Evolutionary conservation across 1,284 basidiomycete genomes (phyloP).

Genomic region (Coniophora puteana): DNA sequence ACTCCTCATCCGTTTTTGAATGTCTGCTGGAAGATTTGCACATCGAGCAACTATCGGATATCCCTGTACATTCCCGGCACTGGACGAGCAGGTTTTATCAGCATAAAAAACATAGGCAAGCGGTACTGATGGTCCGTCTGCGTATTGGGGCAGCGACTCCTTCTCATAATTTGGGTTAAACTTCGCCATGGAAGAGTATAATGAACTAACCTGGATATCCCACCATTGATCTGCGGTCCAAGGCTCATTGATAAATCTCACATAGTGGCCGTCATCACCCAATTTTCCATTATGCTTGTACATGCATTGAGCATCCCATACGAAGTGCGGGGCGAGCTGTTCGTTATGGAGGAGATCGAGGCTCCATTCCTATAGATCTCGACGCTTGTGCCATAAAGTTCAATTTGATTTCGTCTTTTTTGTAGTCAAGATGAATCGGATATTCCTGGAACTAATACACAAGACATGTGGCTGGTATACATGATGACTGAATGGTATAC

Average conservation of each 20-base stretch:
- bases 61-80: slow-evolving; percentile 25
- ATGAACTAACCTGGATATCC: slow-evolving; percentile 23
- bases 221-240: slow-evolving; percentile 23
- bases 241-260: slow-evolving; percentile 22
- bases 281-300: slow-evolving; percentile 18
- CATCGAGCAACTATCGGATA: slow-evolving; percentile 37
- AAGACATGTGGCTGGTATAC: no score
- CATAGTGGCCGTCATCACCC: no score
- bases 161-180: not conserved
- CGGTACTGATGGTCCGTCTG: no score
- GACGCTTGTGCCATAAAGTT: slow-evolving; percentile 10
- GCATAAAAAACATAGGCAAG: slow-evolving; percentile 9
- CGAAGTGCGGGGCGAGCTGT: slow-evolving; percentile 17
- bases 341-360: slow-evolving; percentile 19
- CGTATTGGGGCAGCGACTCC: not conserved
- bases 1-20: slow-evolving; percentile 32
- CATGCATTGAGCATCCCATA: slow-evolving; percentile 22
- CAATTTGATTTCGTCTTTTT: slow-evolving; percentile 23
- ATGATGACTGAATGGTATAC: no score
- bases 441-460: slow-evolving; percentile 5
- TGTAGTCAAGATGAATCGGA: slow-evolving; percentile 18
- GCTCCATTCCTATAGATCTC: slow-evolving; percentile 22
- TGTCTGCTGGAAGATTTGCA: slow-evolving; percentile 31
- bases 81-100: slow-evolving; percentile 6
- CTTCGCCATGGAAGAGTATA: not conserved